Percentiles rank a stretch among this genome's conserved stretches.
Evolutionary conservation across 2,329 filamentous ascomycete genomes (phyloP).

Genomic region (Scleromitrula shiraiana): DNA sequence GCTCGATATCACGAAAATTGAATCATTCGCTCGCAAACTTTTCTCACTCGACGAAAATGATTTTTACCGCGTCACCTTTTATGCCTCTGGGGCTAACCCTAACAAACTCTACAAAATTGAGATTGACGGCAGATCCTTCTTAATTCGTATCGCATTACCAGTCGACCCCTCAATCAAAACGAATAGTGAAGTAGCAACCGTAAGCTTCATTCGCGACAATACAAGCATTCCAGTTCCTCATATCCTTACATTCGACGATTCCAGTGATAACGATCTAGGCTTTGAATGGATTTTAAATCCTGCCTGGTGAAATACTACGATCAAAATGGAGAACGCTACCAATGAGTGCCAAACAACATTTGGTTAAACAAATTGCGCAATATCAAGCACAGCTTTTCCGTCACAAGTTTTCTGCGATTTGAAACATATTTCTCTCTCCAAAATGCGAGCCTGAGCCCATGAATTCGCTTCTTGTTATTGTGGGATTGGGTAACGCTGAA

Average conservation of each 20-base stretch:
- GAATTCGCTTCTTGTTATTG: background rate
- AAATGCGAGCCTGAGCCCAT: background rate
- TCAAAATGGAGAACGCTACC: conserved; percentile 30
- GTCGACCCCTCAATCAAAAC: conserved; percentile 33
- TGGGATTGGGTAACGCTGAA: background rate
- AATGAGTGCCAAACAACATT: conserved; percentile 27
- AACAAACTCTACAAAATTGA: conserved; percentile 29
- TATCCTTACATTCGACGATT: conserved; percentile 30
- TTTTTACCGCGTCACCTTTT: conserved; percentile 21
- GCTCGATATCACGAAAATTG: conserved; percentile 22
- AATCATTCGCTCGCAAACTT: conserved; percentile 21
- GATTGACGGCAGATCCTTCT: conserved; percentile 18
- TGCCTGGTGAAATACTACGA: conserved; percentile 17
- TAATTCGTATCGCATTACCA: conserved; percentile 33
- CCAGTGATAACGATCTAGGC: conserved; percentile 30
- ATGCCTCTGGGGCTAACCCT: conserved; percentile 25
- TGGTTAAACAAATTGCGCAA: conserved; percentile 29
- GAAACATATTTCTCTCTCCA: background rate
- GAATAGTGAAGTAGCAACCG: conserved; percentile 33
- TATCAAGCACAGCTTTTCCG: conserved; percentile 27
- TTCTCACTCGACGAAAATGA: conserved; percentile 16
- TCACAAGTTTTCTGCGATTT: background rate
- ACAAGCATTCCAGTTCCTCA: conserved; percentile 31
- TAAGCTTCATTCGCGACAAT: conserved; percentile 28
- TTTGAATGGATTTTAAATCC: conserved; percentile 35